phyloP scores from a whole-genome alignment of 257 asterid genomes.

The Oldenlandia corymbosa region DNA sequence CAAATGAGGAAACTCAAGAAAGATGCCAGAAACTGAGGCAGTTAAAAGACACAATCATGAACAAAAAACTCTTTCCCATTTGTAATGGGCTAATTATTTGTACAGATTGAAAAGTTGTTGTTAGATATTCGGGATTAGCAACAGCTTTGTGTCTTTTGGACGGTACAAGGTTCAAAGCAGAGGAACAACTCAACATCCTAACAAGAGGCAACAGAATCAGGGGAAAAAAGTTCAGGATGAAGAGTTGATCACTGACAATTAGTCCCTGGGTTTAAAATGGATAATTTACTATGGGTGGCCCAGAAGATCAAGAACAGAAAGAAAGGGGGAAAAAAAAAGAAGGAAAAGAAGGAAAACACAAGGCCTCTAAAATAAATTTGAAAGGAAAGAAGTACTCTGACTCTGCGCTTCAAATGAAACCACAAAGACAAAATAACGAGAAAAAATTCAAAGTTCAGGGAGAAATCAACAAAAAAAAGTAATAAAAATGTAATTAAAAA shows the following conservation, averaged over 20 bases:
- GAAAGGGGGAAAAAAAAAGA: neutral
- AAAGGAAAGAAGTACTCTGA: neutral
- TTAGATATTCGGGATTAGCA: too few species aligned
- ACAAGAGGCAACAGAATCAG: neutral
- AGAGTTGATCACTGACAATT: neutral
- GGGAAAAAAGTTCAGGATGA: neutral
- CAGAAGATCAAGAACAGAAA: neutral
- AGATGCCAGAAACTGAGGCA: too few species aligned
- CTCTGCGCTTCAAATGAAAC: neutral
- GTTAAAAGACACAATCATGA: too few species aligned
- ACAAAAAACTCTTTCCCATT: neutral
- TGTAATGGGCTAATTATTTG: neutral
- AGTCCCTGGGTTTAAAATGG: neutral
- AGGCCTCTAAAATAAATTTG: neutral
- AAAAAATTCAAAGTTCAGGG: neutral
- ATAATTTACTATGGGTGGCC: neutral
- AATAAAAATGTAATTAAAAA: neutral
- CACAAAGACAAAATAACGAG: neutral
- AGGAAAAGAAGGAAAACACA: too few species aligned
- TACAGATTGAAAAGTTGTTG: neutral
- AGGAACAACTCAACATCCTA: too few species aligned
- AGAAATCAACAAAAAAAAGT: neutral
- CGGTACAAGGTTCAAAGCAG: too few species aligned
- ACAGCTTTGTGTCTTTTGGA: neutral
- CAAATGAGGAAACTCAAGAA: neutral